Percentiles rank a stretch among this genome's conserved stretches.
Evolutionary conservation across 176 grass and related monocot genomes (phyloP).

Genomic region (Aegilops sharonensis): DNA sequence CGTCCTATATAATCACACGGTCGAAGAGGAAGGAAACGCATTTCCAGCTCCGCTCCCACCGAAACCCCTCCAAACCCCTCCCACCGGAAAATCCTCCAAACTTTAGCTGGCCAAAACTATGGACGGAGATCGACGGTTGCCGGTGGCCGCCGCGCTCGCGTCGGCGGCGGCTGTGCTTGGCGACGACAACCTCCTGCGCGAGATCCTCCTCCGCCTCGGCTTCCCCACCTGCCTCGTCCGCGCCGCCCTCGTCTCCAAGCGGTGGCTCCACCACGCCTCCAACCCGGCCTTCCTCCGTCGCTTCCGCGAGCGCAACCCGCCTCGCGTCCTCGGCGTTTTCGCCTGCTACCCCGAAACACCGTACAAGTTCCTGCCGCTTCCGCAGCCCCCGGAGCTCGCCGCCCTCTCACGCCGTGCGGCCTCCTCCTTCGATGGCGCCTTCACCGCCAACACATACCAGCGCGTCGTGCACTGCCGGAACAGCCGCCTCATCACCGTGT

Average conservation of each 20-base stretch:
- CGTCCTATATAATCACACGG: no score
- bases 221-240: neutral
- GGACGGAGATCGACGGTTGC: neutral
- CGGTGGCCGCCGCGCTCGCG: neutral
- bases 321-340: neutral
- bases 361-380: neutral
- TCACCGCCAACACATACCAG: neutral
- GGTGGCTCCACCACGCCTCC: neutral
- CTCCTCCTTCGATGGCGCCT: neutral
- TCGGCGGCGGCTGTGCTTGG: neutral
- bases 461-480: neutral
- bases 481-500: neutral
- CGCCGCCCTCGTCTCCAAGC: neutral
- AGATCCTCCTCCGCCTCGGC: neutral
- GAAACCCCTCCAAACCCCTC: no score
- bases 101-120: neutral
- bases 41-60: no score
- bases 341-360: neutral
- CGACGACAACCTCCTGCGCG: neutral
- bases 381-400: neutral
- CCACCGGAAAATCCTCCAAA: neutral
- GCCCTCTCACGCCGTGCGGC: neutral
- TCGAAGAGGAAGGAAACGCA: no score
- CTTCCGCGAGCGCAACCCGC: neutral
- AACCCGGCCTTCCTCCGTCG: neutral